A percentile compares a stretch with the other conserved stretches of the same genome.
Evolutionary conservation across 1,284 basidiomycete species (phyloP).

Genomic region (Trichosporon inkin): DNA sequence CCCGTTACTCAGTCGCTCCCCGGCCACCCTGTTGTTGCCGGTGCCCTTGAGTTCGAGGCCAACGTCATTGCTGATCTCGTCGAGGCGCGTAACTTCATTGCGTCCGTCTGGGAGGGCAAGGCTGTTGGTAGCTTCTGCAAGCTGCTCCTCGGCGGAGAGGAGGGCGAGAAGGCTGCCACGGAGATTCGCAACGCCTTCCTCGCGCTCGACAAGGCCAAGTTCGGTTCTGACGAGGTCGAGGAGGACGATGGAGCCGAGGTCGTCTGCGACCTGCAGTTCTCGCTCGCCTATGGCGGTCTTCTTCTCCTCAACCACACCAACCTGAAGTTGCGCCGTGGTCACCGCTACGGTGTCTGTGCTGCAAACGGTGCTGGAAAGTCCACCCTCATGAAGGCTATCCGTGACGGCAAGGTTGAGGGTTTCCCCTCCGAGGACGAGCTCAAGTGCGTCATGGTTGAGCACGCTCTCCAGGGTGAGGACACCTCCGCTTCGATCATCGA

Average conservation of each 20-base stretch:
- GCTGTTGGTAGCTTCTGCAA: constrained; percentile 63
- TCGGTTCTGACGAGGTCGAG: constrained; percentile 59
- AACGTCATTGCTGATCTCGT: constrained; percentile 73
- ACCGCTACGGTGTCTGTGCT: constrained; percentile 91
- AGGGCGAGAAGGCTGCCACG: constrained; percentile 57
- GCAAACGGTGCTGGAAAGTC: constrained; percentile 95
- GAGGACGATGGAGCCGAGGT: constrained; percentile 91
- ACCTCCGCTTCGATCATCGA: constrained; percentile 74
- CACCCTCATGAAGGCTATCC: constrained; percentile 91
- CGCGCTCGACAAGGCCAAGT: constrained; percentile 66
- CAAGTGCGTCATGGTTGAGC: constrained; percentile 91
- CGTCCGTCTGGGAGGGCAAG: constrained; percentile 68
- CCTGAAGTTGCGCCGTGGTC: constrained; percentile 83
- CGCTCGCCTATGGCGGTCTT: constrained; percentile 92
- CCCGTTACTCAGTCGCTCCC: constrained; percentile 44
- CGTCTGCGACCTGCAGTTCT: constrained; percentile 89
- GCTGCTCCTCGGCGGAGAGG: constrained; percentile 49
- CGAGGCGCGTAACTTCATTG: constrained; percentile 62
- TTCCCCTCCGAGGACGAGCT: constrained; percentile 86
- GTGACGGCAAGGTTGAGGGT: constrained; percentile 91
- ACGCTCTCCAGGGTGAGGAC: constrained; percentile 90
- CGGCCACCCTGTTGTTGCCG: constrained; percentile 47
- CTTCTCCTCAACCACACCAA: constrained; percentile 93
- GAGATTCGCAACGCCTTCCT: constrained; percentile 67
- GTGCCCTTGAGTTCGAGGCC: constrained; percentile 64